Evolutionary conservation across 768 basidiomycete species (phyloP), one percentile per base, ranked within the genome.

Genomic region (Hypholoma sublateritium): DNA sequence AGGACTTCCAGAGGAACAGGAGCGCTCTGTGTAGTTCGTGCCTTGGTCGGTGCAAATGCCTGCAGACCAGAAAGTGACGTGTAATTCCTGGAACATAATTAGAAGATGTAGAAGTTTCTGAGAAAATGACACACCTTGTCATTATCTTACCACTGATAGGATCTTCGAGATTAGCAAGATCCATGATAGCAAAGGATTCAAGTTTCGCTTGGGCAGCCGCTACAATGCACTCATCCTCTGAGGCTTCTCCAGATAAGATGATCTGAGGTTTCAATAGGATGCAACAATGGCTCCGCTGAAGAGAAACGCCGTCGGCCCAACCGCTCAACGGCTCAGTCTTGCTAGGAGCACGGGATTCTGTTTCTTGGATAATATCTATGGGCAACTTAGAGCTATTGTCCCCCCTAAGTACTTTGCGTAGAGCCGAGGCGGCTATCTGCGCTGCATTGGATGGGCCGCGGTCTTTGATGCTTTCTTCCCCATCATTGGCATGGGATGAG

Each of bases 201-300:
- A 94, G 74, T 60, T 88, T 90, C 7, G 89, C 86, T 62, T 91
- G 88, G 34, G 89, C 83, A 24, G 94, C 89, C 14, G 93, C 87
- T 5, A 96, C 81, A 48, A 91, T 81, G 28, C 85, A 83, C 1
- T 87, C 80, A 55, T 83, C 83, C 28, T 76, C 71, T 5, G 68
- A 52, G 11, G 65, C 71, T 37, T 87, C 83, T 58, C 86, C 89
- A 17, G 83, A 78, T 24, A 97, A 73, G 9, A 93, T 85, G 50
- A 98, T 83, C 67, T 98, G 95, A 12, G 95, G 94, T 65, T 95
- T 95, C 57, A 96, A 74, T 34, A 98, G 79, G n/a, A 94, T 77
- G 66, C 91, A 90, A 68, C 90, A 89, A 66, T 94, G 84, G 41
- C 85, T 84, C 62, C 89, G 89, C 50, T 75, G 74, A 28, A 89